phyloP scores from a whole-genome alignment of 2,329 filamentous ascomycete species.

The Cucurbitaria berberidis region DNA sequence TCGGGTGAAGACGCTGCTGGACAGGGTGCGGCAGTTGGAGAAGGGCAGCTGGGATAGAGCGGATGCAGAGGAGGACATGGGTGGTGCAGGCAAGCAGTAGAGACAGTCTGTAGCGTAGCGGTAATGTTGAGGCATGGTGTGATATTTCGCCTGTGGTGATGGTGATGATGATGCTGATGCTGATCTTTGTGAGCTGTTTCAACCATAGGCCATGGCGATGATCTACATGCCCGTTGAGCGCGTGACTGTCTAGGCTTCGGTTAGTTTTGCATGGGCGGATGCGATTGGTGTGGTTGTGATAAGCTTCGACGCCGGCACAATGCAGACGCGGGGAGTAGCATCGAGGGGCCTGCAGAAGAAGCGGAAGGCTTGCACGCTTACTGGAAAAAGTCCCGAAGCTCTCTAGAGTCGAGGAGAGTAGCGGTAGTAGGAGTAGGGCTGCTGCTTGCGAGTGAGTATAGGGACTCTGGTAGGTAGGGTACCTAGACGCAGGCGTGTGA shows the following conservation, averaged over 20 bases:
- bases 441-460: no score
- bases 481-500: constrained; percentile 18
- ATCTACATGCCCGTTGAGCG: constrained; percentile 47
- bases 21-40: constrained; percentile 66
- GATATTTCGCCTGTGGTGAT: constrained; percentile 22
- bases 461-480: no score
- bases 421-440: not conserved
- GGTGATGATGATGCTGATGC: no score
- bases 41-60: constrained; percentile 73
- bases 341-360: constrained; percentile 23
- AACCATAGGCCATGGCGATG: constrained; percentile 19
- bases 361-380: constrained; percentile 27
- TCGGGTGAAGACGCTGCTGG: constrained; percentile 60
- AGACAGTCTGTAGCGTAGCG: not conserved
- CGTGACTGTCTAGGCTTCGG: constrained; percentile 41
- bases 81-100: constrained; percentile 30
- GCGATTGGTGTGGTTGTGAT: constrained; percentile 33
- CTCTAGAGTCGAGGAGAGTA: constrained; percentile 4
- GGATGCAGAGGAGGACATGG: constrained; percentile 73
- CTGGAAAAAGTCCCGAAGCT: constrained; percentile 20
- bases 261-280: constrained; percentile 23
- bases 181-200: constrained; percentile 9
- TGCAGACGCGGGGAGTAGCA: constrained; percentile 23
- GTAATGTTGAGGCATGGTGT: constrained; percentile 14
- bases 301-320: constrained; percentile 37